Percentiles rank a stretch among this genome's conserved stretches.
phyloP scores from a whole-genome alignment of 2,329 filamentous ascomycete species.

The Fusarium sp. region DNA sequence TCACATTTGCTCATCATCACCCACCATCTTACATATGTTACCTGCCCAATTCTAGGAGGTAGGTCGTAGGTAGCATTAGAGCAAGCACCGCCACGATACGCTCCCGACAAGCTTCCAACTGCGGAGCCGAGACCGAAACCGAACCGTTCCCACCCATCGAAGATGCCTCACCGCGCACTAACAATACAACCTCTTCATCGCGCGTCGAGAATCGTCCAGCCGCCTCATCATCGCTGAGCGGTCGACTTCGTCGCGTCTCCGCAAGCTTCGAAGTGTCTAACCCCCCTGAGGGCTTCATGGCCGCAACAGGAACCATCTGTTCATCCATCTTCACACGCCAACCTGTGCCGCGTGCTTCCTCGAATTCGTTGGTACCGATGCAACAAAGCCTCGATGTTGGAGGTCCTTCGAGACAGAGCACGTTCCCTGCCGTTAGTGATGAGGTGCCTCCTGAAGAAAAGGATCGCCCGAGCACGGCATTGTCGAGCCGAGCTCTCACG shows the following conservation, averaged over 20 bases:
- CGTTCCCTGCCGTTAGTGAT: constrained; percentile 29
- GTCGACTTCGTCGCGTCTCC: constrained; percentile 47
- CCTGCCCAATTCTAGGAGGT: no score
- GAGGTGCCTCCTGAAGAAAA: constrained; percentile 26
- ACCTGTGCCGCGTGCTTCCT: constrained; percentile 22
- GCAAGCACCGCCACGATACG: no score
- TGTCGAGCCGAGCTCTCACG: constrained; percentile 2
- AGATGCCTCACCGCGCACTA: constrained; percentile 23
- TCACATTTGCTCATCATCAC: no score
- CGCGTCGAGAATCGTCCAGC: constrained; percentile 38
- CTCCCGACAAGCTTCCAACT: constrained; percentile 19
- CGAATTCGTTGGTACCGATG: constrained; percentile 26
- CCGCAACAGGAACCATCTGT: constrained; percentile 57
- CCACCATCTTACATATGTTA: no score
- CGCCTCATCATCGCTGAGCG: constrained; percentile 46
- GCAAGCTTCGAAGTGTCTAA: constrained; percentile 56
- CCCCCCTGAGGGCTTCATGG: constrained; percentile 58
- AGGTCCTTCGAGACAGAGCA: constrained; percentile 35
- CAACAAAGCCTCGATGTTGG: constrained; percentile 30
- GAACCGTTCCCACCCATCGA: constrained; percentile 43
- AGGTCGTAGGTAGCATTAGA: no score
- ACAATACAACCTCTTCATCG: constrained; percentile 2
- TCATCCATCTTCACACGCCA: constrained; percentile 50
- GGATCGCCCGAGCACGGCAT: not conserved
- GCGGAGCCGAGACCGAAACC: constrained; percentile 11